These are phyloP conservation scores for Dactylellina cionopaga DNA, from an alignment of 2,329 filamentous ascomycete genomes.

Conservation along the genomic window DNA sequence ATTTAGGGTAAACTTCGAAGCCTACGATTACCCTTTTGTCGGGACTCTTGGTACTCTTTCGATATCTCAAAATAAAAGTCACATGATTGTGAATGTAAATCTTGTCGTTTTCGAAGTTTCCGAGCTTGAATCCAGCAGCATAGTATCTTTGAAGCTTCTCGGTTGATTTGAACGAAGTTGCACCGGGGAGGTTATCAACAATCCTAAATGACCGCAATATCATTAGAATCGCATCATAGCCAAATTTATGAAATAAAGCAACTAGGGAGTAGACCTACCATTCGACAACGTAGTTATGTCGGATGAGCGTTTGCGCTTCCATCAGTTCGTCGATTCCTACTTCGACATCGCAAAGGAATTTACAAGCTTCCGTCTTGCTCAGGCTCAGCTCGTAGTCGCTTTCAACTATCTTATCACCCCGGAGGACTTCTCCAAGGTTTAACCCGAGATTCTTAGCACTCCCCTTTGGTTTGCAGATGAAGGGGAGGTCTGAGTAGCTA, in stretches of 20 bases:
- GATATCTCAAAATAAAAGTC: constrained; percentile 82
- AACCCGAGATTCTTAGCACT: constrained; percentile 78
- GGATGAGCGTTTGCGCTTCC: constrained; percentile 76
- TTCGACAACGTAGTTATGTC: constrained; percentile 83
- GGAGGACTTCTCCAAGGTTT: constrained; percentile 86
- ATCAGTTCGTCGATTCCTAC: constrained; percentile 73
- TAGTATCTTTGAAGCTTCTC: constrained; percentile 89
- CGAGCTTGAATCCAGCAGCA: constrained; percentile 87
- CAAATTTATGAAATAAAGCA: no score
- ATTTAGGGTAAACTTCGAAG: constrained; percentile 88
- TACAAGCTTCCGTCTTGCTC: constrained; percentile 78
- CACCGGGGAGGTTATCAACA: constrained; percentile 87
- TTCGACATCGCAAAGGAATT: constrained; percentile 75
- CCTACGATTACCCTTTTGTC: constrained; percentile 84
- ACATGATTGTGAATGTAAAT: constrained; percentile 86
- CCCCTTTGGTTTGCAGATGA: constrained; percentile 78
- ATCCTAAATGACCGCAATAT: no score
- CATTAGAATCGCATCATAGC: no score
- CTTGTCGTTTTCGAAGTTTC: constrained; percentile 72
- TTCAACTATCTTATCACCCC: constrained; percentile 83
- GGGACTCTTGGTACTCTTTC: constrained; percentile 72
- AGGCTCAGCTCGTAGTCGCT: constrained; percentile 85
- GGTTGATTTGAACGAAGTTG: constrained; percentile 86
- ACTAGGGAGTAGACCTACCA: constrained; percentile 66
- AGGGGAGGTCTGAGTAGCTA: constrained; percentile 87